Evolutionary conservation across 352 stramenopile species (phyloP), one percentile per base, ranked within the genome.

Genomic region (Pythium rhizo-oryzae): DNA sequence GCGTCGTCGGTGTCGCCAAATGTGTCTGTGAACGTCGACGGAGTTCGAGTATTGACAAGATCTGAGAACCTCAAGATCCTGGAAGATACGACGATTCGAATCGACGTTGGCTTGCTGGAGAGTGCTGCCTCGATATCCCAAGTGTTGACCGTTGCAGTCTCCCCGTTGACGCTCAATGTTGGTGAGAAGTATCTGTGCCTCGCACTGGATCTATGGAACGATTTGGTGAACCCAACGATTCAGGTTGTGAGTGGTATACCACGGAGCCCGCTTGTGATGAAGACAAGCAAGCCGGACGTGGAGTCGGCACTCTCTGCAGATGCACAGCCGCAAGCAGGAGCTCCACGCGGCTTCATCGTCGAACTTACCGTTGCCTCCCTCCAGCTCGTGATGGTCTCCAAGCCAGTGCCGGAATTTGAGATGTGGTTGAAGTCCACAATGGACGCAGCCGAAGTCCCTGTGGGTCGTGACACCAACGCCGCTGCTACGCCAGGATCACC

Each of bases 31-130:
- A 44, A n/a, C 1, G 33, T 69, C 23, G 56, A 68, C 12, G 59
- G 59, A 12, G n/a, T 53, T 25, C 25, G 47, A 39, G 33, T 72
- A 28, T 59, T 50, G 7, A 72, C 53, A 4, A 41, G 66, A 57
- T 72, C 59, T 19, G 66, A 72, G n/a, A 44, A 72, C 19, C 50
- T 51, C 35, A 63, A 52, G 18, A 68, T 72, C 54, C 46, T 72
- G 2, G 66, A 72, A 25, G 66, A 72, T 25, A 72, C 80, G 23
- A 65, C 39, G 16, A 67, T 84, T 28, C 76, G 72, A 33, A 53
- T 84, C 13, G 39, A 50, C 15, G 50, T 59, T 15, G 51, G 63
- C 15, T 16, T 23, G 28, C 16, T n/a, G 6, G 19, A 43, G 4
- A 24, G 39, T 12, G 11, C 33, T 23, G n/a, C 18, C 18, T 23